Conservation (phyloP, 2,329 filamentous ascomycete species). For the Fusarium azukiicola region DNA sequence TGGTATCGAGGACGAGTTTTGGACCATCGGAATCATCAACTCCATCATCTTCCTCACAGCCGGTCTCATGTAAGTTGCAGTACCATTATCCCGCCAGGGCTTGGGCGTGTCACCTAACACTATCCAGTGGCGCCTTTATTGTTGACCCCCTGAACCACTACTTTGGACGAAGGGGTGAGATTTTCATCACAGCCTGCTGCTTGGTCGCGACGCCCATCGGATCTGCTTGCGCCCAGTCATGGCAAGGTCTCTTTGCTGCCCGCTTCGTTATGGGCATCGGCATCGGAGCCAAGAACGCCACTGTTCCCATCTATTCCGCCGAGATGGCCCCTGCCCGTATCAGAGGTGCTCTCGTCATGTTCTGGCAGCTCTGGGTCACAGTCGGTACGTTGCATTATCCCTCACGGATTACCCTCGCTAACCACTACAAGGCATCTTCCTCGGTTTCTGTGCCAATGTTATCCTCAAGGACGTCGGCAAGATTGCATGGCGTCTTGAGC, state of each 20-base stretch:
- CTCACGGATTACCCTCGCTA: not conserved
- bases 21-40: constrained; percentile 61
- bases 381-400: constrained; percentile 18
- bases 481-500: constrained; percentile 81
- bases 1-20: constrained; percentile 66
- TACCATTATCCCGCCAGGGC: not conserved
- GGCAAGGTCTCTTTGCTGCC: constrained; percentile 83
- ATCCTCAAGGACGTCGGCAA: constrained; percentile 72
- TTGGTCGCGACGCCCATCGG: constrained; percentile 62
- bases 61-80: constrained; percentile 76
- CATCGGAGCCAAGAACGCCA: constrained; percentile 82
- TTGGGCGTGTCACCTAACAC: constrained; percentile 13
- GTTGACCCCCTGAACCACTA: constrained; percentile 80
- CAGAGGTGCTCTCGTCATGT: constrained; percentile 89
- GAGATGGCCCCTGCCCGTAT: constrained; percentile 84
- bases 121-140: constrained; percentile 49
- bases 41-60: constrained; percentile 65
- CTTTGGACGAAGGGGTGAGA: constrained; percentile 84
- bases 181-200: constrained; percentile 79
- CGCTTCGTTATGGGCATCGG: constrained; percentile 85
- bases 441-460: constrained; percentile 76
- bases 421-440: constrained; percentile 57
- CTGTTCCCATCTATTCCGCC: constrained; percentile 86
- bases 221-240: constrained; percentile 78
- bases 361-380: constrained; percentile 76